Evolutionary conservation across 495 filamentous ascomycete species (phyloP), one percentile per base, ranked within the genome.

Genomic region (Tuber umbilicatum): DNA sequence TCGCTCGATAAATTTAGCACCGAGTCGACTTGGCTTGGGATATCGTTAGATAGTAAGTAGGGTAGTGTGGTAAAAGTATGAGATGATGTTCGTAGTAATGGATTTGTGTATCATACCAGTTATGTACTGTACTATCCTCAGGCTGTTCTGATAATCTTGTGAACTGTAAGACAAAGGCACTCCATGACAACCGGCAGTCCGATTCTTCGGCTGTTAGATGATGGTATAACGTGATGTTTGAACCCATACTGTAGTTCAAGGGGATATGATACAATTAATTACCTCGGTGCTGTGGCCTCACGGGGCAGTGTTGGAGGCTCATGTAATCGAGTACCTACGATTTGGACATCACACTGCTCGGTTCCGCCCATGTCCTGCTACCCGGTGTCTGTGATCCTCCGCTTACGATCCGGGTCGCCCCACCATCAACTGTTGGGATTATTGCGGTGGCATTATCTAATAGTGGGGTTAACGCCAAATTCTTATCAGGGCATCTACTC

Each of bases 381-480:
- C 55, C 55, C 55, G 55, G 55, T 27, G 55, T 64, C 55, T 31
- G 27, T 19, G 55, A 64, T 64, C 5, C 27, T 35, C 55, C 31
- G 55, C 31, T 64, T 35, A 64, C 27, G 27, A 64, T 64, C 55
- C 55, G 16, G 47, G 41, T 47, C 50, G 50, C 71, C 69, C 77
- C 75, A 78, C 77, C 69, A 78, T 78, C 76, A 72, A 60, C 76
- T 41, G 67, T 76, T 74, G 64, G 76, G 77, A 70, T 79, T 71
- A 55, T 60, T 31, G 37, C 64, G 40, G 67, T 67, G 75, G n/a
- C 64, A 75, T 77, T 77, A 77, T 73, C 76, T 76, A 78, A 79
- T 72, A 79, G 77, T 72, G 77, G 77, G 77, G 77, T 78, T 72
- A 79, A 75, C 47, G 23, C 43, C 69, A 70, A n/a, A 60, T 64